Percentiles rank a stretch among this genome's conserved stretches.
phyloP scores from a whole-genome alignment of 2,329 filamentous ascomycete species.

The Alternaria sp. region DNA sequence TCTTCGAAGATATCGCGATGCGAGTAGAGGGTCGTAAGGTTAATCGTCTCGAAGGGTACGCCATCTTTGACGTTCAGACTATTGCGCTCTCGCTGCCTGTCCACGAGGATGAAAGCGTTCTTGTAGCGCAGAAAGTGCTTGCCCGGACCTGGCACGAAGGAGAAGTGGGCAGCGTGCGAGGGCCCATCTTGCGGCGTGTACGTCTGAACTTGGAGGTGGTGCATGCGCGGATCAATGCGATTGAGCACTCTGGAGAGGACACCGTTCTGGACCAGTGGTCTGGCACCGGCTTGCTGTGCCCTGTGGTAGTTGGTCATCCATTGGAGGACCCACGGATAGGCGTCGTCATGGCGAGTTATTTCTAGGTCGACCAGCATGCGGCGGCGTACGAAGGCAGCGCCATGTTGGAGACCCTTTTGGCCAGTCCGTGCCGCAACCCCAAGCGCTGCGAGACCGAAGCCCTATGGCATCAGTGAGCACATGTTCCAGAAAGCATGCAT shows the following conservation, averaged over 20 bases:
- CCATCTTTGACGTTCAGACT: constrained; percentile 81
- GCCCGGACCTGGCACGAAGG: constrained; percentile 90
- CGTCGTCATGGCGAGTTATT: constrained; percentile 91
- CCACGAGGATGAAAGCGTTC: constrained; percentile 86
- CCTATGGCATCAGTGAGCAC: constrained; percentile 57
- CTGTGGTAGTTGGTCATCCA: constrained; percentile 90
- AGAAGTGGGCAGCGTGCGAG: constrained; percentile 79
- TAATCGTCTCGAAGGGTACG: constrained; percentile 92
- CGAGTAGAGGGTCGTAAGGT: constrained; percentile 88
- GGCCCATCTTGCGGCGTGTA: constrained; percentile 71
- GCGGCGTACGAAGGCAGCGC: constrained; percentile 77
- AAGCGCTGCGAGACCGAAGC: constrained; percentile 89
- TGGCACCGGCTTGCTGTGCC: constrained; percentile 60
- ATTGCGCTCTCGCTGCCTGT: constrained; percentile 82
- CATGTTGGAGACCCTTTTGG: constrained; percentile 77
- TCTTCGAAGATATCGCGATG: constrained; percentile 90
- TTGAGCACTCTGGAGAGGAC: constrained; percentile 64
- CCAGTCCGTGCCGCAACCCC: constrained; percentile 83
- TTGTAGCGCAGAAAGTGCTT: constrained; percentile 87
- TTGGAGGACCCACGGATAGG: constrained; percentile 91
- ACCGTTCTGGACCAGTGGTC: constrained; percentile 43
- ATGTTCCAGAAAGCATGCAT: constrained; percentile 25
- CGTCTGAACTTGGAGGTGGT: constrained; percentile 72
- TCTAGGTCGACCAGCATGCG: constrained; percentile 95
- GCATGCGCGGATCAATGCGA: constrained; percentile 67